Evolutionary conservation across 148 eudicot species (phyloP).

Genomic region (Arctostaphylos glauca): DNA sequence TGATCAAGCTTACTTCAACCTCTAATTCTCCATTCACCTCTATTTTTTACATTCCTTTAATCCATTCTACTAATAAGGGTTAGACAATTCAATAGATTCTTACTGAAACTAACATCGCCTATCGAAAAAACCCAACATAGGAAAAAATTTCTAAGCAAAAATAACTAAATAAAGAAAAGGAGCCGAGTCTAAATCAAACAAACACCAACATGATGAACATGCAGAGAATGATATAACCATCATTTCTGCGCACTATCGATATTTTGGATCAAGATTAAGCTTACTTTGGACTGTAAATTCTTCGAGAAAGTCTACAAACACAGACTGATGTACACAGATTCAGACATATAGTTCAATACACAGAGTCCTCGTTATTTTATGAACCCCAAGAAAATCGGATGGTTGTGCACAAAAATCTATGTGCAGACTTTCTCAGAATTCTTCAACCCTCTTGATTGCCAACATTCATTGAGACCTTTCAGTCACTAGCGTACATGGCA

Average conservation of each 20-base stretch:
- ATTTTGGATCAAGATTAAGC: background rate
- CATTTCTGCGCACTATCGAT: background rate
- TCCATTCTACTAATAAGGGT: background rate
- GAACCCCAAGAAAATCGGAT: too few species aligned
- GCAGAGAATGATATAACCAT: background rate
- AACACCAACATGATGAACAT: background rate
- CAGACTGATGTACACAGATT: too few species aligned
- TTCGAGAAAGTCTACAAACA: too few species aligned
- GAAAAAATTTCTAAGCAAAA: background rate
- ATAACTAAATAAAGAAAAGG: background rate
- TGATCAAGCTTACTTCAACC: background rate
- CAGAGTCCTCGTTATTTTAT: too few species aligned
- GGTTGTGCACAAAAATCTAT: too few species aligned
- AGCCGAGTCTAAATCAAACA: background rate
- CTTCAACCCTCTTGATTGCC: background rate
- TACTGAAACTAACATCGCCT: background rate
- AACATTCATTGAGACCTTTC: background rate
- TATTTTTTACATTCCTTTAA: background rate
- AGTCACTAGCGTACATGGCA: background rate
- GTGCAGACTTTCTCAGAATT: too few species aligned
- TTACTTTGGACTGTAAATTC: background rate
- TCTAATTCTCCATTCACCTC: background rate
- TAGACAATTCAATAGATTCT: background rate
- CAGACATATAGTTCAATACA: too few species aligned
- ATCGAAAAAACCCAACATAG: background rate